Evolutionary conservation across 2,329 filamentous ascomycete genomes (phyloP), one percentile per base, ranked within the genome.

Genomic region (Bretziella fagacearum): DNA sequence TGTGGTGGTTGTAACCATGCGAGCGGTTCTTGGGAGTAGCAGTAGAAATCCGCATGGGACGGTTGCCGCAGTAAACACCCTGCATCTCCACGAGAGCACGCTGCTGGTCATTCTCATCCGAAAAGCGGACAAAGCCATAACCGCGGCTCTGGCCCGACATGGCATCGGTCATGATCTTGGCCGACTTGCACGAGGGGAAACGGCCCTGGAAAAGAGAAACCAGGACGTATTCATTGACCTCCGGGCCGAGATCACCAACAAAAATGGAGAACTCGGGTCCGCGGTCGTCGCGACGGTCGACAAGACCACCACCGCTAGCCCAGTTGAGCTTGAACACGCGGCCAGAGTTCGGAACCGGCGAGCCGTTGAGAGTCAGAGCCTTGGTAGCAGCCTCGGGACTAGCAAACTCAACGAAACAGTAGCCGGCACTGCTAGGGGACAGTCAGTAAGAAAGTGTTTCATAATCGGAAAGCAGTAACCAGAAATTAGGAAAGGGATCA

Each of bases 121-220:
- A 85, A 69, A 98, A 98, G 55, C 91, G 85, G 46, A 98, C 91
- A 58, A 98, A 98, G 40, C 91, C 91, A 59, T 98, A 98, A 48
- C 91, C 91, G 53, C 91, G 86, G 53, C 87, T 95, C 75, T 96
- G 89, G 56, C 91, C 91, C 53, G 83, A 93, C 66, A 96, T 91
- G 52, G 91, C 89, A 59, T 98, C 91, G 52, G 89, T 94, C 91
- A 98, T 98, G 66, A 98, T 98, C 74, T 98, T 98, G 59, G 91
- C 91, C 30, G 86, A 94, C 71, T 96, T 96, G 83, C 89, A 96
- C 6, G 86, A 93, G 0, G 83, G 82, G 71, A 93, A 98, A 52
- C 89, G 85, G 59, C 79, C 81, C 68, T 96, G 89, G 75, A 98
- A 98, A 44, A 98, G 79, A 22, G 87, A 93, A 46, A 96, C 89